phyloP scores from a whole-genome alignment of 768 basidiomycete species.

The Rubroboletus satanas region DNA sequence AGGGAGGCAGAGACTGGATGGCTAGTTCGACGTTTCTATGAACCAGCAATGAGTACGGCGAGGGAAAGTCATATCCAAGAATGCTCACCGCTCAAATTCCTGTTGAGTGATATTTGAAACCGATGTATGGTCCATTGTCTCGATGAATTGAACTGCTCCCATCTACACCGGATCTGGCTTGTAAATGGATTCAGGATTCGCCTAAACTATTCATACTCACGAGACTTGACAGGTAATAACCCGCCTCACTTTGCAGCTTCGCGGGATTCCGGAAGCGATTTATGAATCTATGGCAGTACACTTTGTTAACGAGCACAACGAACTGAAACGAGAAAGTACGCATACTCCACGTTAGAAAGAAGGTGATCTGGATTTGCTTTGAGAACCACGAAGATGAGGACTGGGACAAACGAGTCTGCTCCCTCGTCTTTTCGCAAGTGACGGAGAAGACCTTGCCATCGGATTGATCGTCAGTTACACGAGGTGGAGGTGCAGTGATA shows the following conservation, averaged over 20 bases:
- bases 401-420: constrained; percentile 92
- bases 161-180: constrained; percentile 47
- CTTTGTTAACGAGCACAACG: neutral
- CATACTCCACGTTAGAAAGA: constrained; percentile 92
- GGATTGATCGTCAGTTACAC: neutral
- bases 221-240: constrained; percentile 94
- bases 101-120: constrained; percentile 91
- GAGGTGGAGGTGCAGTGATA: constrained; percentile 1
- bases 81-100: constrained; percentile 77
- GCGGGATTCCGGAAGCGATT: constrained; percentile 87
- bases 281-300: constrained; percentile 65
- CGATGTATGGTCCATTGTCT: constrained; percentile 95
- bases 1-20: constrained; percentile 44
- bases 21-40: constrained; percentile 57
- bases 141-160: constrained; percentile 96
- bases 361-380: constrained; percentile 93
- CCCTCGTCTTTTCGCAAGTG: constrained; percentile 82
- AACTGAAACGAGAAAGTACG: neutral
- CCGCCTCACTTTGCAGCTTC: constrained; percentile 91
- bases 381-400: constrained; percentile 90
- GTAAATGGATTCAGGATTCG: constrained; percentile 1
- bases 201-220: constrained; percentile 41
- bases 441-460: constrained; percentile 70
- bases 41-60: constrained; percentile 3
- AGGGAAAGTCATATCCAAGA: neutral